A percentile compares a stretch with the other conserved stretches of the same genome.
Evolutionary conservation across 345 rosid genomes (phyloP).

Genomic region (Psidium friedrichsthalianum): DNA sequence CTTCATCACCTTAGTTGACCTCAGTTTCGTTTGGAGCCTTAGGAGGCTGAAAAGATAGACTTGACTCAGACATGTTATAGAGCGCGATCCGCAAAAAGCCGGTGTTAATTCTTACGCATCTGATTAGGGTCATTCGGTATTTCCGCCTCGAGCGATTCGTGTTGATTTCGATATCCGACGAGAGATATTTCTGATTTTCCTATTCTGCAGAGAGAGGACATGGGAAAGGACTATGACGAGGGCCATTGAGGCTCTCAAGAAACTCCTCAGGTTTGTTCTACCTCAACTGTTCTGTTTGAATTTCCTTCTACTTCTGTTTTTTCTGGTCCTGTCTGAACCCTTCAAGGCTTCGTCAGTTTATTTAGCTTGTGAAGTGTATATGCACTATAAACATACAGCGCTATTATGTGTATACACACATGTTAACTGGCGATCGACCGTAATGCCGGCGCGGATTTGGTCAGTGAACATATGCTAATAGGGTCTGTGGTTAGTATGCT

Average conservation of each 20-base stretch:
- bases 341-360: background rate
- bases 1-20: background rate
- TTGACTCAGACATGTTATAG: background rate
- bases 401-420: no score
- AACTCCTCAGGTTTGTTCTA: slow-evolving; percentile 43
- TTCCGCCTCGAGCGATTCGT: background rate
- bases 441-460: background rate
- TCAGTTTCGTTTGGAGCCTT: background rate
- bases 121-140: background rate
- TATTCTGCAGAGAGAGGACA: slow-evolving; percentile 35
- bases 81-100: background rate
- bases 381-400: background rate
- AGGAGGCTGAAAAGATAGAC: background rate
- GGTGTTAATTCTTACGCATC: background rate
- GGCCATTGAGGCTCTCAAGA: slow-evolving; percentile 76
- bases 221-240: slow-evolving; percentile 68
- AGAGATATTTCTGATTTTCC: background rate
- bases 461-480: background rate
- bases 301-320: background rate
- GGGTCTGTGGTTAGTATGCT: background rate
- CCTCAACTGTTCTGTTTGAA: background rate
- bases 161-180: background rate
- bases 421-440: background rate
- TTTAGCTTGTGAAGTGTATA: background rate
- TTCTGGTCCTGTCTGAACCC: background rate